Base-by-base conservation (phyloP, 139 green algal species). In the Chlorella sp. region DNA sequence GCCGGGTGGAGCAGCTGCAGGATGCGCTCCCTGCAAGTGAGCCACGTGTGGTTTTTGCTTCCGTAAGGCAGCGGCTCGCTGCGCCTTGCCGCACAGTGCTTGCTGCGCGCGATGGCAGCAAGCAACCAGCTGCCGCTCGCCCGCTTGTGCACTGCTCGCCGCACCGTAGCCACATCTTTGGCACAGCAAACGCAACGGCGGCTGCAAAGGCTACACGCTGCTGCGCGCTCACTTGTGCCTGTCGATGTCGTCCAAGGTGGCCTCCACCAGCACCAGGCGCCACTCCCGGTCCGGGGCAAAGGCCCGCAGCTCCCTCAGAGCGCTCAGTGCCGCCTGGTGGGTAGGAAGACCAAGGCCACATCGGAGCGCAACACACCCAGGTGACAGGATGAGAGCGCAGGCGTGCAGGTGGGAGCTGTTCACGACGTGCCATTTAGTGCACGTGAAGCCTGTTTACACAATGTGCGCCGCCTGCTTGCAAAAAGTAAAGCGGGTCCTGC, bases 201-300 rank as follows among this genome's bases (percentile, higher is more conserved):
- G 17, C 10, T 10, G 42, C 42, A 17, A 55, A 26, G 42, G n/a
- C n/a, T n/a, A n/a, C n/a, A n/a, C n/a, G n/a, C n/a, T n/a, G n/a
- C n/a, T n/a, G n/a, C n/a, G n/a, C n/a, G n/a, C n/a, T n/a, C 73
- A 86, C 81, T 61, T 73, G 61, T 83, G 67, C 0, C 29, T 22
- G 27, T 94, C 87, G 35, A 94, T 72, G 1, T 96, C 90, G 0
- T 75, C 79, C 31, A 97, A 78, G 3, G 27, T 85, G 10, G 79
- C 79, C 50, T 98, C 85, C 26, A 96, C 90, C 74, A 88, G 60
- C 14, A 98, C 81, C 23, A 98, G 85, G 2, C 91, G 84, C 90
- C 90, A 98, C 10, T 59, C 5, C 31, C 92, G 73, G 2, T 42
- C 36, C 0, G 92, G 89, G 0, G 85, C 87, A 0, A 66, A 42